These are phyloP conservation scores for Pleurotus sapidus DNA, from an alignment of 768 basidiomycete species.

Conservation along the genomic window DNA sequence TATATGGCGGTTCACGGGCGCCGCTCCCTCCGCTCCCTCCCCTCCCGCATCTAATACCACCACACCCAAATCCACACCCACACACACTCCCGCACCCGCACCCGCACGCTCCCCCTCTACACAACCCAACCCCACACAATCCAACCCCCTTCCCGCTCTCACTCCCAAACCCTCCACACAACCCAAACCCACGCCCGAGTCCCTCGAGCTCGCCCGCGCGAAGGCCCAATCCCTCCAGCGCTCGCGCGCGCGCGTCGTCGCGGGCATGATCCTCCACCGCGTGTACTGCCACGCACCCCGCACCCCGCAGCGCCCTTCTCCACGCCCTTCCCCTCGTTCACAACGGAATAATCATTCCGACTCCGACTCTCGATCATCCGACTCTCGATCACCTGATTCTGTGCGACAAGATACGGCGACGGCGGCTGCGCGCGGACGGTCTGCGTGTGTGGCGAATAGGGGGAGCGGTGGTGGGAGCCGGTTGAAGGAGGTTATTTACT, in stretches of 20 bases:
- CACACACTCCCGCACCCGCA: neutral
- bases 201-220: neutral
- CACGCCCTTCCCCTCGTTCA: no score
- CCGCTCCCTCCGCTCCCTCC: neutral
- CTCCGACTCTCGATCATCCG: no score
- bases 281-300: neutral
- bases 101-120: neutral
- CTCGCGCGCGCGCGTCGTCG: neutral
- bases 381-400: no score
- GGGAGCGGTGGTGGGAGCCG: neutral
- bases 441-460: no score
- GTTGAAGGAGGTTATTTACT: neutral
- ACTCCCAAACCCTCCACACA: neutral
- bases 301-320: no score
- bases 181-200: no score
- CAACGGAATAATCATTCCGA: no score
- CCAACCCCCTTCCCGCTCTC: no score
- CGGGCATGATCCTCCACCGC: slow-evolving; percentile 3
- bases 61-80: neutral
- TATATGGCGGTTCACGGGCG: neutral
- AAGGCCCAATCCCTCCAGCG: neutral
- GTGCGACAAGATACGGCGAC: no score
- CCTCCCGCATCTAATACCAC: neutral
- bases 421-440: no score
- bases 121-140: neutral